Percentiles rank a stretch among this genome's conserved stretches.
phyloP scores from a whole-genome alignment of 129 eudicot species.

The Pseudognaphalium luteoalbum region DNA sequence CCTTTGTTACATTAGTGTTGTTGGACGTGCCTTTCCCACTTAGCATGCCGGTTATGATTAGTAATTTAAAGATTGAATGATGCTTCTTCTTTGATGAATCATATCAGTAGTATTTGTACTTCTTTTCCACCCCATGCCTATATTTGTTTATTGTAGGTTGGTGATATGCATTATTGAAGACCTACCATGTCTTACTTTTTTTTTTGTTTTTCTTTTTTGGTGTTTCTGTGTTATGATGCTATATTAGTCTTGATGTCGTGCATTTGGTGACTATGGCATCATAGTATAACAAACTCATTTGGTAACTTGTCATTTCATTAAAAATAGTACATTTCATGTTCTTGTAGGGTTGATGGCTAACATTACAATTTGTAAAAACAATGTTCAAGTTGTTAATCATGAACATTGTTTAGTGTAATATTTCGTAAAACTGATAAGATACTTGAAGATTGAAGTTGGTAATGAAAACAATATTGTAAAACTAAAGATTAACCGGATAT shows the following conservation, averaged over 20 bases:
- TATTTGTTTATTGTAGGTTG: slow-evolving; percentile 24
- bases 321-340: not conserved
- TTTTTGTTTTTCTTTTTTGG: not conserved
- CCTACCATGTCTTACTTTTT: not conserved
- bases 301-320: not conserved
- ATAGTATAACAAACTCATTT: slow-evolving; percentile 3
- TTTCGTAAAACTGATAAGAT: not conserved
- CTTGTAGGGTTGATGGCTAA: not conserved
- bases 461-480: not conserved
- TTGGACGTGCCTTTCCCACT: slow-evolving; percentile 12
- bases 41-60: slow-evolving; percentile 30
- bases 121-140: slow-evolving; percentile 16
- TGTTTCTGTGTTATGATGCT: not conserved
- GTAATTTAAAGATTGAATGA: slow-evolving; percentile 20
- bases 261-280: not conserved
- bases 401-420: not conserved
- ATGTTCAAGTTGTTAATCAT: not conserved
- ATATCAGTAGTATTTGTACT: not conserved
- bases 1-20: slow-evolving; percentile 22
- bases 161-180: slow-evolving; percentile 22
- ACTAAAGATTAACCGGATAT: not conserved
- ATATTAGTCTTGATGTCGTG: not conserved
- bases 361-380: not conserved
- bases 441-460: not conserved
- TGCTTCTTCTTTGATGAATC: slow-evolving; percentile 22